Evolutionary conservation across 1,284 basidiomycete species (phyloP).

Genomic region (Ustilago sp.): DNA sequence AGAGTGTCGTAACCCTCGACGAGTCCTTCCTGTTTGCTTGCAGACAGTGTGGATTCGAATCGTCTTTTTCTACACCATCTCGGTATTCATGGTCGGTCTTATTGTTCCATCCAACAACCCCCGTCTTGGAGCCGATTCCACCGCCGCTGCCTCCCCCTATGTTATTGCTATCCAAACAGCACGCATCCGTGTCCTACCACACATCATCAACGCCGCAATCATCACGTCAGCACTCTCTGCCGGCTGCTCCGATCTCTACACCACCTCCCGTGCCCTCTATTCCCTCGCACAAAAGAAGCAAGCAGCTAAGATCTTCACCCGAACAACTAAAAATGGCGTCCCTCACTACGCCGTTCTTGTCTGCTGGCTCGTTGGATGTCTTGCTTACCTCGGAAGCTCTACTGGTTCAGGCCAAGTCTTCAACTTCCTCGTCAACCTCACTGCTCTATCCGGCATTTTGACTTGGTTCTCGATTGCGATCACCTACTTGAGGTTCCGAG

Average conservation of each 20-base stretch:
- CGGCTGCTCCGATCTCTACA: conserved; percentile 83
- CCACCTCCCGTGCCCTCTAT: conserved; percentile 79
- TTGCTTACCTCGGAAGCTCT: conserved; percentile 75
- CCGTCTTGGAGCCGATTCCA: conserved; percentile 32
- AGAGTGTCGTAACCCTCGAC: conserved; percentile 72
- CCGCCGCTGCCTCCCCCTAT: conserved; percentile 43
- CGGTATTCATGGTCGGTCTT: conserved; percentile 68
- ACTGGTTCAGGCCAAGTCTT: conserved; percentile 74
- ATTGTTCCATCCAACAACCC: conserved; percentile 53
- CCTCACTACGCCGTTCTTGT: conserved; percentile 80
- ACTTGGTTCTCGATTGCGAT: conserved; percentile 86
- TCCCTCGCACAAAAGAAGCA: conserved; percentile 81
- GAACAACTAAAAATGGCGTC: conserved; percentile 78
- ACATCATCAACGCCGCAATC: conserved; percentile 79
- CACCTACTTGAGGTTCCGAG: conserved; percentile 80
- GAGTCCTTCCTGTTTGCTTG: conserved; percentile 54
- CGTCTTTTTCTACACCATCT: conserved; percentile 68
- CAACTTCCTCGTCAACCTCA: conserved; percentile 74
- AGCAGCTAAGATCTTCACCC: conserved; percentile 80
- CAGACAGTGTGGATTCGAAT: conserved; percentile 57
- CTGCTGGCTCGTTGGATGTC: conserved; percentile 76
- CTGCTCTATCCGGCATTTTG: conserved; percentile 77
- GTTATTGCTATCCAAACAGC: conserved; percentile 67
- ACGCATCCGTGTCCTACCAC: conserved; percentile 70
- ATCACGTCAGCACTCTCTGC: conserved; percentile 87